Conservation (phyloP, 179 eudicot species). For the Sideroxylon spinosum region DNA sequence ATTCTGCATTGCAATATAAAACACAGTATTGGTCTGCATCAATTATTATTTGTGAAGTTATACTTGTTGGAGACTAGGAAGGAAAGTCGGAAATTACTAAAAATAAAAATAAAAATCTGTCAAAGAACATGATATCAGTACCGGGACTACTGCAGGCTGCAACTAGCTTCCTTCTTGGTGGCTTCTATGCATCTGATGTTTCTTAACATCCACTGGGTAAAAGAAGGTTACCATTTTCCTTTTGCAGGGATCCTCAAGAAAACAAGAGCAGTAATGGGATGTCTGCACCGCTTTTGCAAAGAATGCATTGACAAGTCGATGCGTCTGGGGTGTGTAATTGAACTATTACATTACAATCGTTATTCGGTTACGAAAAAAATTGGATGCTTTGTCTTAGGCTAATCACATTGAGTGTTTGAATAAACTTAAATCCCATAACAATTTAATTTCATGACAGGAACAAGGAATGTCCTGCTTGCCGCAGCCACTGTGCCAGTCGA, state of each 20-base stretch:
- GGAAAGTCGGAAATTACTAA: too few species aligned
- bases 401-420: background rate
- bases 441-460: conserved; percentile 45
- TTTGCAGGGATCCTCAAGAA: conserved; percentile 51
- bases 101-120: too few species aligned
- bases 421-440: background rate
- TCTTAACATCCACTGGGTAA: background rate
- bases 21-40: background rate
- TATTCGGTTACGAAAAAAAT: background rate
- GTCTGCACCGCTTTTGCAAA: conserved; percentile 86
- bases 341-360: background rate
- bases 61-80: background rate
- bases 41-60: conserved; percentile 2
- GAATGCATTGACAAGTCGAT: conserved; percentile 93
- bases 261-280: conserved; percentile 76
- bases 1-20: background rate
- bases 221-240: background rate
- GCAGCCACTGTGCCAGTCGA: conserved; percentile 98
- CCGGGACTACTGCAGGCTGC: too few species aligned
- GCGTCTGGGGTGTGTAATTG: conserved; percentile 65
- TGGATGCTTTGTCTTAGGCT: background rate
- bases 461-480: conserved; percentile 99
- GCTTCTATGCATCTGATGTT: background rate
- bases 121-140: too few species aligned
- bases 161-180: background rate